Evolutionary conservation across 352 stramenopile genomes (phyloP), one percentile per base, ranked within the genome.

Genomic region (Chrysophaeum taylorii): DNA sequence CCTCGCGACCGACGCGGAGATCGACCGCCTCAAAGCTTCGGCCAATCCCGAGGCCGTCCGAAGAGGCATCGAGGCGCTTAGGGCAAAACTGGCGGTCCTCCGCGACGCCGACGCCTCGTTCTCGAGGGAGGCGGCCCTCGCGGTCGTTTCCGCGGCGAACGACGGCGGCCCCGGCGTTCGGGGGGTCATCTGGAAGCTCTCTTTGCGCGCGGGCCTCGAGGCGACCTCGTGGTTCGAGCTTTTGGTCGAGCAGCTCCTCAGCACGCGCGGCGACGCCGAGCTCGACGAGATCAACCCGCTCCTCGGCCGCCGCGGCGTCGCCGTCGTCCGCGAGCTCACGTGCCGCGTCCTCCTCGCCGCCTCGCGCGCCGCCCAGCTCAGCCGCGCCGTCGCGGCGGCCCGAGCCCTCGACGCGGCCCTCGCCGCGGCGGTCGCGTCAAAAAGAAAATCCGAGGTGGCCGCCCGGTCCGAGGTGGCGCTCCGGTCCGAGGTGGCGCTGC

Each of bases 211-310:
- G 18, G 54, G 69, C 27, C 43, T 61, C 52, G 85, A 91, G 71
- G 82, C 85, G 38, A 80, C 76, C 38, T 75, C 84, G 25, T 90
- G 81, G 84, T 89, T 89, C 74, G 82, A 87, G 52, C 72, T 87
- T 18, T 76, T 92, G 37, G 84, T 91, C 14, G 83, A 82, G 27
- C 85, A 80, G 12, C 89, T 90, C 70, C 75, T 90, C 14, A 87
- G 79, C 0, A 83, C 80, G 18, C 82, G 75, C 15, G 78, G 81
- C 39, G 83, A 89, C 57, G 77, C 81, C 71, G 84, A 93, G 60
- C 85, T 92, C 54, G 71, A 83, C 37, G 86, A 78, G 50, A 76
- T 89, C 21, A 93, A 93, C 66, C 87, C 87, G 21, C 88, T 90
- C 70, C 83, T 92, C 4, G 50, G 50, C 15, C 2, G 27, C 4